Evolutionary conservation across 805 yeast species (phyloP).

Genomic region (Candida succiphila): DNA sequence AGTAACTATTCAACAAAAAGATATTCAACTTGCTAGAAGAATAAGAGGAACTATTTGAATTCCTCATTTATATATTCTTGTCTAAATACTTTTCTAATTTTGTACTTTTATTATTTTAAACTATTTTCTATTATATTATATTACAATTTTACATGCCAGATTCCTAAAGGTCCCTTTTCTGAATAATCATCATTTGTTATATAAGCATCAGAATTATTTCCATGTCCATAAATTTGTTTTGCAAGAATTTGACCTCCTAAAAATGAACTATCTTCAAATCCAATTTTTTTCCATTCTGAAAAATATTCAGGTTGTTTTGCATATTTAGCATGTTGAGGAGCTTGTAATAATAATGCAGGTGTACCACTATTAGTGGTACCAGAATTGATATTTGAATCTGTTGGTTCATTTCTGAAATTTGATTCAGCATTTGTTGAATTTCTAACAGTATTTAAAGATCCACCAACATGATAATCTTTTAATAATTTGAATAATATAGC

Average conservation of each 20-base stretch:
- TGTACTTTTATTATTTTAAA: no score
- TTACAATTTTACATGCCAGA: slow-evolving; percentile 44
- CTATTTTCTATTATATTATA: no score
- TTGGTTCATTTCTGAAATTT: slow-evolving; percentile 20
- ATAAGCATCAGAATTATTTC: slow-evolving; percentile 56
- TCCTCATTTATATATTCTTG: background rate
- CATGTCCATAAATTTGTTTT: slow-evolving; percentile 67
- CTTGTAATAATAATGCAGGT: slow-evolving; percentile 32
- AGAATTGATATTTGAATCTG: slow-evolving; percentile 1
- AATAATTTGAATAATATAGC: slow-evolving; percentile 49
- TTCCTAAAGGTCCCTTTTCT: slow-evolving; percentile 70
- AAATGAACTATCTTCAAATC: slow-evolving; percentile 69
- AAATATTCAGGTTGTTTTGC: slow-evolving; percentile 83
- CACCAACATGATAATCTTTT: slow-evolving; percentile 15
- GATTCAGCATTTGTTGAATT: slow-evolving; percentile 2
- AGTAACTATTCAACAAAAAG: slow-evolving; percentile 81
- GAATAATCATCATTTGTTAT: slow-evolving; percentile 62
- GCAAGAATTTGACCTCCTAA: slow-evolving; percentile 84
- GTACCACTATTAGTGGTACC: slow-evolving; percentile 1
- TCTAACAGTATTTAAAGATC: slow-evolving; percentile 5
- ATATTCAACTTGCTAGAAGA: slow-evolving; percentile 71
- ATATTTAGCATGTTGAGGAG: slow-evolving; percentile 63
- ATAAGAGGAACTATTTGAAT: slow-evolving; percentile 40
- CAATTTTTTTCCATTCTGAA: slow-evolving; percentile 83
- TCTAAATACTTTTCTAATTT: no score